Evolutionary conservation across 2,329 filamentous ascomycete genomes (phyloP).

Genomic region (Colletotrichum sp.): DNA sequence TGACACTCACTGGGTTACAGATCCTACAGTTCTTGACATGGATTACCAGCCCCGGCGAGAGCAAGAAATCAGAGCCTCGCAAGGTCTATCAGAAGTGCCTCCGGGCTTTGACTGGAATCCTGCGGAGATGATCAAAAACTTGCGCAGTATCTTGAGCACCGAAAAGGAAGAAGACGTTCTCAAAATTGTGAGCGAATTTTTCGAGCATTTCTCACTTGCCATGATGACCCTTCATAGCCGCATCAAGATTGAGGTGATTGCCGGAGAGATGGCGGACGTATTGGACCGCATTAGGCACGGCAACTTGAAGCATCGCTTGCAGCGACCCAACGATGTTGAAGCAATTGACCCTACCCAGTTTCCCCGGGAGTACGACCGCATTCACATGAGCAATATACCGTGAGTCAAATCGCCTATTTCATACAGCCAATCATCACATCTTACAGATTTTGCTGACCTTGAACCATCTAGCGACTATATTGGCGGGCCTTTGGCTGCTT

Average conservation of each 20-base stretch:
- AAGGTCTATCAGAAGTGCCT: background rate
- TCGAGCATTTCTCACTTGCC: background rate
- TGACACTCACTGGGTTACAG: conserved; percentile 21
- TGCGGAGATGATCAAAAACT: background rate
- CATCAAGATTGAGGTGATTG: conserved; percentile 28
- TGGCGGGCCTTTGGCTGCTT: conserved; percentile 29
- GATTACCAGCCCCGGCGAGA: conserved; percentile 10
- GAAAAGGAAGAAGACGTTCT: background rate
- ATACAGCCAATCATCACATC: background rate
- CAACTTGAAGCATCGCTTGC: conserved; percentile 24
- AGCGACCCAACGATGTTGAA: background rate
- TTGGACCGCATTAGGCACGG: conserved; percentile 25
- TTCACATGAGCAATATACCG: conserved; percentile 36
- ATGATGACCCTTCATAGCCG: background rate
- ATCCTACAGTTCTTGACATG: conserved; percentile 24
- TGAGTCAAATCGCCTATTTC: background rate
- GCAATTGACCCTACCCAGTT: conserved; percentile 25
- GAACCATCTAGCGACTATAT: conserved; percentile 26
- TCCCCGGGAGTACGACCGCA: conserved; percentile 29
- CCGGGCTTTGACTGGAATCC: background rate
- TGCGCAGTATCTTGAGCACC: background rate
- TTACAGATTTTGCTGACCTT: background rate
- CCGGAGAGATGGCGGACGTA: conserved; percentile 33
- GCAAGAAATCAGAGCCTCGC: background rate
- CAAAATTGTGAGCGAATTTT: background rate